Evolutionary conservation across 2,329 filamentous ascomycete species (phyloP).

Genomic region (Exserohilum rostratum): DNA sequence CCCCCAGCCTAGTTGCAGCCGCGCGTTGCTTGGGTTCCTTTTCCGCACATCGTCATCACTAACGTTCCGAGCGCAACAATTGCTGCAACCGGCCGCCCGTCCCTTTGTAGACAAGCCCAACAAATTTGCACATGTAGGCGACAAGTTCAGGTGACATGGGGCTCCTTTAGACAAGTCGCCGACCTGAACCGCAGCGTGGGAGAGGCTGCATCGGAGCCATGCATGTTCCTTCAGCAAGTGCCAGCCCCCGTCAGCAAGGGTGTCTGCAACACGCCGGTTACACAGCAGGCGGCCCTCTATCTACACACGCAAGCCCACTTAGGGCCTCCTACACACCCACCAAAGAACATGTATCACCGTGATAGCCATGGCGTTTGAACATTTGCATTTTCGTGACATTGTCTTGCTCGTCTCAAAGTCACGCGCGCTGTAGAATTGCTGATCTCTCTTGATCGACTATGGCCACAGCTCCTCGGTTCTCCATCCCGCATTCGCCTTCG

Average conservation of each 20-base stretch:
- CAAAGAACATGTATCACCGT: neutral
- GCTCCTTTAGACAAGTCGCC: slow-evolving; percentile 27
- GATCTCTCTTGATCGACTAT: slow-evolving; percentile 17
- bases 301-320: neutral
- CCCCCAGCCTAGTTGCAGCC: no score
- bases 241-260: neutral
- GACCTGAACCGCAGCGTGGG: slow-evolving; percentile 39
- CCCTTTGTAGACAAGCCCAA: slow-evolving; percentile 1
- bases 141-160: neutral
- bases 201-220: slow-evolving; percentile 13
- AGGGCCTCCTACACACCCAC: neutral
- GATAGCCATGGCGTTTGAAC: neutral
- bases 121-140: neutral
- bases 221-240: neutral
- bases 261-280: slow-evolving; percentile 3
- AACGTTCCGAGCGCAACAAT: no score
- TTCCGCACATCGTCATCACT: no score
- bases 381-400: neutral
- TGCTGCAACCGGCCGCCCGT: neutral
- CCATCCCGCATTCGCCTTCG: slow-evolving; percentile 60
- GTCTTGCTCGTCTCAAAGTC: neutral
- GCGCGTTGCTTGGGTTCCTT: no score
- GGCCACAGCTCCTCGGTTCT: slow-evolving; percentile 52
- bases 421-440: neutral
- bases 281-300: slow-evolving; percentile 1